Evolutionary conservation across 805 yeast genomes (phyloP), one percentile per base, ranked within the genome.

Genomic region (Kazachstania africana): DNA sequence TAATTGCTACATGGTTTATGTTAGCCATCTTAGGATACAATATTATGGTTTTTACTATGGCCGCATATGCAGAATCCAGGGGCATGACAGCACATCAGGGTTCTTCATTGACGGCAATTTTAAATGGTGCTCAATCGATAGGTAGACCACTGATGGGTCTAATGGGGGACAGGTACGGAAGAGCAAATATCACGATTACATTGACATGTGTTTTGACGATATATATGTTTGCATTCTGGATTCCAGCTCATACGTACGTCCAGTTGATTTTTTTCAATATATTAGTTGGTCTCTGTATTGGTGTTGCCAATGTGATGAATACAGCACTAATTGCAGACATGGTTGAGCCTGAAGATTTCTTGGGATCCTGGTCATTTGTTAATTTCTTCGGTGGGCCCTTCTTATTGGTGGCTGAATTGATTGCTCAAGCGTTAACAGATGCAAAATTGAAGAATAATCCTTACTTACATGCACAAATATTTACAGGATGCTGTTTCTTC

Each of bases 381-480:
- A 60, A 59, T 32, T 30, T 50, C 8, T 30, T 43, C 6, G 50
- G 53, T 22, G 55, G 62, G 2, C 39, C 57, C 3, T 34, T 50
- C 21, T 50, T 65, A 6, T 49, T 74, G 12, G 62, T 65, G 2
- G 57, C 71, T 3, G 80, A 74, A 51, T 62, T 70, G 6, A 64
- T 72, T 31, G 78, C 73, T 0, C 63, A 74, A 34, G 61, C 70
- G 1, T 47, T 73, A 28, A 57, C 60, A 32, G 53, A 46, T 12
- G 33, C 45, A 6, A 24, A 43, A 3, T 27, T 31, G 8, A 35
- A 38, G 4, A 37, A 33, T 13, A 55, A 50, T 14, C 80, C 81
- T 2, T 76, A 66, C 40, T 53, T 69, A 23, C 65, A 75, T 38
- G 63, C 78, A 3, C 82, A 75, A 43, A 57, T 74, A 1, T 74